Base-by-base conservation (phyloP, 495 filamentous ascomycete species). In the Cercophora samala region DNA sequence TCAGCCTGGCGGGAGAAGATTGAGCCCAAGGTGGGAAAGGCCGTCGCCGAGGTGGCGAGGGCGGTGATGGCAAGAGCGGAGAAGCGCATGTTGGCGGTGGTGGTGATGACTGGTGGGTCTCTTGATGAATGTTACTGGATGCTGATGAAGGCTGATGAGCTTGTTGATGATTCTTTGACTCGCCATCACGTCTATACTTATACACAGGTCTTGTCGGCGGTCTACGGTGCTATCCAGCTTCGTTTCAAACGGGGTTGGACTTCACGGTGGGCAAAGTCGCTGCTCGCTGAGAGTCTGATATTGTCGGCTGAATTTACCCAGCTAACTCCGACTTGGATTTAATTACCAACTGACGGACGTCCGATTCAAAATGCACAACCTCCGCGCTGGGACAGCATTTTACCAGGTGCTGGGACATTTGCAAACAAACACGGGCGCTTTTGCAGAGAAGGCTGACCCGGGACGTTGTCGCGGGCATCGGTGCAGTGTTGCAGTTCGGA, bases 241-340 rank as follows among this genome's bases (percentile, higher is more conserved):
- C 6, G 51, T 66, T 56, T 22, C 64, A 8, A 22, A 4, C 55
- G 6, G 25, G 26, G 15, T 60, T 26, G 60, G 60, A 6, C 60
- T 62, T 62, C 46, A 29, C 60, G 22, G 46, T 54, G 23, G 24
- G 22, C 59, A 19, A 18, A 19, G 23, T 21, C 56, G 25, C 24
- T 62, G 64, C 64, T 46, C 37, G 37, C 37, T 46, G 37, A 65
- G 55, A 26, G n/a, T 15, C 29, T 61, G 62, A 70, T 60, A 72
- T 69, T 72, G 60, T 54, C 32, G 60, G 24, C 37, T 68, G 66
- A 66, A 69, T 74, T 72, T 71, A 74, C 72, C 72, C 73, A 72
- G 68, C 64, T 52, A 65, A 60, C 60, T 63, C 72, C 71, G 69
- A 65, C 64, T 37, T 62, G 58, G 21, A 59, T 3, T 70, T 69